phyloP scores from a whole-genome alignment of 129 eudicot species.

The Chrysanthemum seticuspe region DNA sequence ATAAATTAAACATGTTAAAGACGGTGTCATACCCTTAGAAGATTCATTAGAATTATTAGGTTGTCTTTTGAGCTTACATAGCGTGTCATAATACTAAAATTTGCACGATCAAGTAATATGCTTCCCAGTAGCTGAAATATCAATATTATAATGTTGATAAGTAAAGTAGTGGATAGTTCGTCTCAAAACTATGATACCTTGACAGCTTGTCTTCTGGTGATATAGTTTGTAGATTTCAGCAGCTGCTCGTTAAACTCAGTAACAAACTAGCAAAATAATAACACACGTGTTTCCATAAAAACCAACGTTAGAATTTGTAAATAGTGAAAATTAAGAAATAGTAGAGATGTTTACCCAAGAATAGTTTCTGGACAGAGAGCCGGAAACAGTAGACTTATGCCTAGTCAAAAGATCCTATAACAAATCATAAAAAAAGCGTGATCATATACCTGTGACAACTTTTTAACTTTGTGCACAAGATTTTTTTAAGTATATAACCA shows the following conservation, averaged over 20 bases:
- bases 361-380: conserved; percentile 59
- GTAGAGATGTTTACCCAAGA: conserved; percentile 49
- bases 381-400: conserved; percentile 84
- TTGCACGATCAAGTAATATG: conserved; percentile 68
- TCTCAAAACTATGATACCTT: conserved; percentile 39
- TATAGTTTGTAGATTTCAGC: conserved; percentile 62
- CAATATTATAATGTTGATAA: not conserved
- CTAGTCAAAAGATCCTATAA: conserved; percentile 82
- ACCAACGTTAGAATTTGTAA: conserved; percentile 1
- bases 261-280: conserved; percentile 48
- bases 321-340: not conserved
- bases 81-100: conserved; percentile 48
- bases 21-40: conserved; percentile 54
- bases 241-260: conserved; percentile 66
- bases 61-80: conserved; percentile 65
- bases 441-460: not conserved
- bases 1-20: not conserved
- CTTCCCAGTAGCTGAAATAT: conserved; percentile 55
- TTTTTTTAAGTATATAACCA: not conserved
- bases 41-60: conserved; percentile 65
- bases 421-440: conserved; percentile 11
- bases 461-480: too few relatives aligned
- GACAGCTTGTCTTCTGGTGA: conserved; percentile 77
- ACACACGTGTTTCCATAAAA: not conserved
- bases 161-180: not conserved